A percentile compares a stretch with the other conserved stretches of the same genome.
phyloP scores from a whole-genome alignment of 2,329 filamentous ascomycete species.

The Sporothrix globosa region DNA sequence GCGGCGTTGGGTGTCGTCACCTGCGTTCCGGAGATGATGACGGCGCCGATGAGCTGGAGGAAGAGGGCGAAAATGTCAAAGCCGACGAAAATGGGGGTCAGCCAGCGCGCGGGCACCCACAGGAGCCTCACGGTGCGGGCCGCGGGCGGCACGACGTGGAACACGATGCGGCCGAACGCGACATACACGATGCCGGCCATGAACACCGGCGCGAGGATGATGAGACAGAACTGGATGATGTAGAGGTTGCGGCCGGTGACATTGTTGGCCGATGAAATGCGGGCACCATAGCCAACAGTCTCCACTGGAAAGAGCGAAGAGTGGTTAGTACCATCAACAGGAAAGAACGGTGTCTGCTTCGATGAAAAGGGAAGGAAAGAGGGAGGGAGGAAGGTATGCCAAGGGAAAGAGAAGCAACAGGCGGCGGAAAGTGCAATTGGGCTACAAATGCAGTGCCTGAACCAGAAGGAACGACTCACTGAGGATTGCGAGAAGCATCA shows the following conservation, averaged over 20 bases:
- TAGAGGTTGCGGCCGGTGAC: constrained; percentile 39
- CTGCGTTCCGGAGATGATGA: constrained; percentile 47
- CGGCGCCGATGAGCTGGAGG: constrained; percentile 46
- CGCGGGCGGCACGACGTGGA: constrained; percentile 44
- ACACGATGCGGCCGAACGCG: constrained; percentile 47
- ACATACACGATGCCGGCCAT: constrained; percentile 49
- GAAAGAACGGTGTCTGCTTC: not conserved
- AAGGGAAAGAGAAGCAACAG: not conserved
- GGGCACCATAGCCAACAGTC: constrained; percentile 44
- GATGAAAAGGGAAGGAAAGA: not conserved
- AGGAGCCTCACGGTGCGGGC: constrained; percentile 43
- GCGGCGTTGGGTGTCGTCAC: constrained; percentile 41
- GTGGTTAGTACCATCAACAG: not conserved
- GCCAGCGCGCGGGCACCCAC: constrained; percentile 45
- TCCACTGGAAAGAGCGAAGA: constrained; percentile 42
- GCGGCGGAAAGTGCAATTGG: not conserved
- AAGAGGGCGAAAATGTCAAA: constrained; percentile 47
- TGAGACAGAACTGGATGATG: constrained; percentile 45
- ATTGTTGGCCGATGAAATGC: constrained; percentile 42
- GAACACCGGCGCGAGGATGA: constrained; percentile 46
- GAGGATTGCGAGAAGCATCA: constrained; percentile 40
- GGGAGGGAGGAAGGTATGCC: too few relatives aligned
- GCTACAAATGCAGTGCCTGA: not conserved
- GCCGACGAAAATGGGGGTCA: constrained; percentile 49
- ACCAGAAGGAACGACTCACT: constrained; percentile 35